phyloP scores from a whole-genome alignment of 139 green algal genomes.

The Raphidocelis subcapitata region DNA sequence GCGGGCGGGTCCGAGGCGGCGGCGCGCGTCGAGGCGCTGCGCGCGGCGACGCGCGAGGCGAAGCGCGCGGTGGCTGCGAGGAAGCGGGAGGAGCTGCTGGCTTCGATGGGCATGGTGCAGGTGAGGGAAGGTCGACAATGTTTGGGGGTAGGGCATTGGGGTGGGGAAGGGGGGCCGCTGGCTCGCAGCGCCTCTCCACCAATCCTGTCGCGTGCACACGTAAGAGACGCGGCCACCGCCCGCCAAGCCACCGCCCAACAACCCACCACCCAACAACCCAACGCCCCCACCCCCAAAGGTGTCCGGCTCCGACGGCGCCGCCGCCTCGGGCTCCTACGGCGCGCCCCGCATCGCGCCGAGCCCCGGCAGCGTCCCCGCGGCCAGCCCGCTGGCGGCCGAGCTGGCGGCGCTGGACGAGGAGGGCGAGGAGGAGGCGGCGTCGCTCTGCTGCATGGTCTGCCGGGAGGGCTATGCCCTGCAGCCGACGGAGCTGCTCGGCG shows the following conservation, averaged over 20 bases:
- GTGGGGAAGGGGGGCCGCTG: no score
- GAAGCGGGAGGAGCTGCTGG: constrained; percentile 43
- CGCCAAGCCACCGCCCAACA: no score
- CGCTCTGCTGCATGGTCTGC: constrained; percentile 52
- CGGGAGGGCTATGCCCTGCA: constrained; percentile 53
- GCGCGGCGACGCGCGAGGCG: constrained; percentile 27
- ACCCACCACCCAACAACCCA: no score
- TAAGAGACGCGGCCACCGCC: no score
- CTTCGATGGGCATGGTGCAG: constrained; percentile 38
- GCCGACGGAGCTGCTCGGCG: constrained; percentile 46
- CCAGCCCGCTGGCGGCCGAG: constrained; percentile 29
- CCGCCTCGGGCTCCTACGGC: no score
- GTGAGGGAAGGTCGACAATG: not conserved
- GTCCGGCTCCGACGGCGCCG: no score
- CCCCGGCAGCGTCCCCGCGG: constrained; percentile 14
- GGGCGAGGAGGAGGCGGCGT: constrained; percentile 26
- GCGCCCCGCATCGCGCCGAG: constrained; percentile 7
- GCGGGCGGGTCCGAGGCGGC: constrained; percentile 1
- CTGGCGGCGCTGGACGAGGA: constrained; percentile 47
- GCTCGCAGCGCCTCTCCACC: no score
- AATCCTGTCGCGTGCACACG: no score
- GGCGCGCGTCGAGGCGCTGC: constrained; percentile 22
- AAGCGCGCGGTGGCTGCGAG: constrained; percentile 26
- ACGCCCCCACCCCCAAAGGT: no score
- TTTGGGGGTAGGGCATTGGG: not conserved